Evolutionary conservation across 1,139 yeast genomes (phyloP), one percentile per base, ranked within the genome.

Genomic region (Saccharomyces hybrid): DNA sequence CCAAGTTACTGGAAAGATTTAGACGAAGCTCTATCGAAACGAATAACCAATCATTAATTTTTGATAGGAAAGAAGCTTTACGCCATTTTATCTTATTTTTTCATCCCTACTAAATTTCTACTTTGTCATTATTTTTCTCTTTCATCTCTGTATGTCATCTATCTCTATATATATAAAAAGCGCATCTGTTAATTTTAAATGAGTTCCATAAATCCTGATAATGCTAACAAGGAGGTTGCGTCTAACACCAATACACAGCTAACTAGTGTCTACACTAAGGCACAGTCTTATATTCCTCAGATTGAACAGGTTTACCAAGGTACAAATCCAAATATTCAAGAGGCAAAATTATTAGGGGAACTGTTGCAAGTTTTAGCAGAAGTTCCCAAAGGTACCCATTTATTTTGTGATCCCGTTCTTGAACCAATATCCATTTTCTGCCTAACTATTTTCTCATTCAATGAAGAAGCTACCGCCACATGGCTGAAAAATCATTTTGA

Each of bases 381-480:
- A 47, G 50, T 66, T 14, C 69, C 68, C 12, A 55, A 53, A 44
- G 64, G 60, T 42, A 57, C 59, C 27, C 89, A 85, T 61, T 71
- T 83, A 67, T 84, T 82, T 65, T 84, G 90, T 68, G 80, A 82
- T 64, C 71, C 72, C 11, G 66, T 68, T 42, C 71, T 79, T 63
- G 73, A 70, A 52, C 78, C 80, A 4, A 73, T 81, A 26, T 73
- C 84, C 9, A 73, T 78, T 26, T 84, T 83, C 64, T 70, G 78
- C 6, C 67, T 85, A 54, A 79, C 85, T 19, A 72, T 84, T 55
- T 83, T 83, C 64, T 82, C 88, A 8, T 82, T 83, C 61, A 78
- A 78, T 28, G 77, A 75, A 46, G 75, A 75, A 52, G 73, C 73
- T 11, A 74, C 78, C 28, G 69, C 78, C 12, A 65, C 64, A 26